A percentile compares a stretch with the other conserved stretches of the same genome.
Evolutionary conservation across 257 asterid species (phyloP).

Genomic region (Solanum clarkiae): DNA sequence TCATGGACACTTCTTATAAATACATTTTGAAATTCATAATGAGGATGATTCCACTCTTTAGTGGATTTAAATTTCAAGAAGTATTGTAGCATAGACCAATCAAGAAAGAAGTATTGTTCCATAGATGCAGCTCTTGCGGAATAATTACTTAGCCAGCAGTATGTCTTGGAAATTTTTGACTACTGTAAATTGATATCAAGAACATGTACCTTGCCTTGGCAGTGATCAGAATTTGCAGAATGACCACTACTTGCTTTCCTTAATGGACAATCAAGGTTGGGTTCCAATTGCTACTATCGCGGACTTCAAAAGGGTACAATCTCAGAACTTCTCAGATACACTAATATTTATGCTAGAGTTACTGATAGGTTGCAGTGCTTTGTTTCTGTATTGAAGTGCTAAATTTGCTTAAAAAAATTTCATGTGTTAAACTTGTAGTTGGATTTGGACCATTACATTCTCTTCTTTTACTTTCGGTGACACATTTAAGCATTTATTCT

Average conservation of each 20-base stretch:
- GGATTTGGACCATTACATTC: background rate
- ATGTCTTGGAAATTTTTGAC: background rate
- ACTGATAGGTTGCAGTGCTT: background rate
- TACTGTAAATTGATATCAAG: background rate
- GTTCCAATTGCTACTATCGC: conserved; percentile 66
- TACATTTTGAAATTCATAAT: background rate
- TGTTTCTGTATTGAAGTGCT: background rate
- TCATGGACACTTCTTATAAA: background rate
- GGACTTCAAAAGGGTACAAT: conserved; percentile 63
- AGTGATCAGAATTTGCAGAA: conserved; percentile 71
- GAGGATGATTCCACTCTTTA: background rate
- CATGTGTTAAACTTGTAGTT: background rate
- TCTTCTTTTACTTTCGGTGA: background rate
- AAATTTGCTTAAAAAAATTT: background rate
- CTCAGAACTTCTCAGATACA: background rate
- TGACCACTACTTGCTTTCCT: conserved; percentile 61
- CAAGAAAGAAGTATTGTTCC: background rate
- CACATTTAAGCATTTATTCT: background rate
- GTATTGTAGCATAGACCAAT: background rate
- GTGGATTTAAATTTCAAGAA: background rate
- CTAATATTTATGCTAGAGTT: background rate
- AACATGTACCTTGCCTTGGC: conserved; percentile 16
- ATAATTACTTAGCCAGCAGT: background rate
- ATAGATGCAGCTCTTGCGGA: background rate
- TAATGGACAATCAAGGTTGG: conserved; percentile 95